Base-by-base conservation (phyloP, 176 grass and related monocot genomes). In the Oryza australiensis region DNA sequence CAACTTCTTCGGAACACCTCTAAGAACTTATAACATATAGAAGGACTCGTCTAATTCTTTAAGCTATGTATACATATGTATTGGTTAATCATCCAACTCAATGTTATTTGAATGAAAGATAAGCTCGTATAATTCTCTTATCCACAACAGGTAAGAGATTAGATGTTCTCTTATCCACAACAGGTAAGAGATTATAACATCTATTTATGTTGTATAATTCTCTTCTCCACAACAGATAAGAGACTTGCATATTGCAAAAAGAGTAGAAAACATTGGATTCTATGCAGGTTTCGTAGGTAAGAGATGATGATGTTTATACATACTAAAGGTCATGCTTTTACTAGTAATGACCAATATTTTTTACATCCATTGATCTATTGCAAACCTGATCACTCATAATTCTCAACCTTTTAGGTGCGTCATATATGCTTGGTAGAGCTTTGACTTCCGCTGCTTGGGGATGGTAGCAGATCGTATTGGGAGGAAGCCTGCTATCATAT, bases 211-310 rank as follows among this genome's bases (percentile, higher is more conserved):
- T 29, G 10, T 76, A 12, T 68, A 26, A 62, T 66, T 28, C 32
- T 18, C 18, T 86, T 75, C 53, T 45, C 4, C 33, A 67, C 29
- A 62, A 84, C 48, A 98, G 95, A 91, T 98, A 78, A 93, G 95
- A 86, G 95, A 98, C 24, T 86, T 98, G 84, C 62, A 89, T 45
- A 27, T 98, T 76, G 90, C 95, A n/a, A 76, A 98, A 93, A 86
- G 51, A 82, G 91, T 91, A 84, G 95, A 98, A 88, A 92, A 98
- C 82, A 98, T 98, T 26, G 95, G 95, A 72, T 98, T 98, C 66
- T 98, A 98, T 82, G 95, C 88, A 65, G 95, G 95, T 35, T 98
- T 98, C 65, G 92, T 98, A 41, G 95, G 95, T 95, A 84, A 74
- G 11, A 64, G 43, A 46, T 46, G 14, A 46, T 9, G 15, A 13